Base-by-base conservation (phyloP, 1,139 yeast genomes). In the Kodamaea derodonti region DNA sequence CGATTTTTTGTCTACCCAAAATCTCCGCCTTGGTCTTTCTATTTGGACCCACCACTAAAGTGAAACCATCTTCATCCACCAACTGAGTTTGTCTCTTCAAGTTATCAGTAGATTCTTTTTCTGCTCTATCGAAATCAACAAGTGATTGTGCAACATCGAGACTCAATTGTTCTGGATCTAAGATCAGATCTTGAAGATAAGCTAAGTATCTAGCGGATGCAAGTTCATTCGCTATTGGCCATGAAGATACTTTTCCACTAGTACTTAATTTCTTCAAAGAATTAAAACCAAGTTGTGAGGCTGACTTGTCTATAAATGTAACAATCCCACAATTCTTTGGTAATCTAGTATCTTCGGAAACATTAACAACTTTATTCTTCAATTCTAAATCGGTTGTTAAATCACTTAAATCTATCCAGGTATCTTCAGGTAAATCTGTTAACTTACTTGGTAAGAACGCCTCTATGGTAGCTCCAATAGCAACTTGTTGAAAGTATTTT, bases 11-110 rank as follows among this genome's bases (percentile, higher is more conserved):
- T 37, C 69, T 71, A 25, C 84, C 85, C 56, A 79, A 46, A 6
- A 80, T 75, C 35, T 81, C 84, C 29, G 78, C 76, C 52, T 78
- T 80, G 2, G 94, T 81, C 67, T 85, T 87, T 44, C 95, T 75
- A 55, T 85, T 90, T 32, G 84, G 72, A 6, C 95, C 90, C 20
- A 87, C 95, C 34, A 90, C 97, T 52, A 85, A 62, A 0, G 95
- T 87, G 61, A 90, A 90, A 2, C 97, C 97, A 54, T 90, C 97
- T 45, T 84, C 96, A 56, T 90, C 97, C 8, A 85, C 92, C 23
- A 80, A 56, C 32, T 74, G 72, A 24, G 76, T 66, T 63, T 73
- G 70, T 30, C 62, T 55, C 51, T 75, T 72, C 37, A 81, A 71
- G 31, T 79, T 78, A 23, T 77, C 78, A 29, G 68, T 71, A 5